Evolutionary conservation across 768 basidiomycete genomes (phyloP).

Genomic region (Tricholoma matsutake): DNA sequence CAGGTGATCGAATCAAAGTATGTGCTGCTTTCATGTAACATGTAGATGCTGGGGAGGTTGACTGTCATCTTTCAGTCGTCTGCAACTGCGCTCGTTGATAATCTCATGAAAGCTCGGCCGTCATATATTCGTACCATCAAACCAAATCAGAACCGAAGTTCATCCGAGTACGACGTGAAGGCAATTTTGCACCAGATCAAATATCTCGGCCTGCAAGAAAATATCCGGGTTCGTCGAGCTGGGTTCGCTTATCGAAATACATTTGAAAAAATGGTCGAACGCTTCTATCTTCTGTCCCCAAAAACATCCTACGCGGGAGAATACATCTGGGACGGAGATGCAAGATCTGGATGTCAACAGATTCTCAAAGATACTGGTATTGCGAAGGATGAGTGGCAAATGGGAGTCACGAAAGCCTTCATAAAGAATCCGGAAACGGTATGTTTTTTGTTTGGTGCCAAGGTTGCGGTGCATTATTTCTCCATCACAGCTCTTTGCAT

Average conservation of each 20-base stretch:
- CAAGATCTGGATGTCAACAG: constrained; percentile 87
- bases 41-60: neutral
- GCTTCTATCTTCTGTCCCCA: constrained; percentile 94
- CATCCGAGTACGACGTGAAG: constrained; percentile 89
- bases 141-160: constrained; percentile 94
- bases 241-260: constrained; percentile 98
- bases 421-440: constrained; percentile 99
- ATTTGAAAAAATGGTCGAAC: constrained; percentile 98
- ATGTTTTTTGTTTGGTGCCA: constrained; percentile 21
- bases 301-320: constrained; percentile 98
- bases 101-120: constrained; percentile 95
- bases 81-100: constrained; percentile 95
- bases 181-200: constrained; percentile 99
- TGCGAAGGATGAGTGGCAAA: constrained; percentile 97
- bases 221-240: constrained; percentile 94
- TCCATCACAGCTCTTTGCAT: constrained; percentile 76
- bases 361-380: constrained; percentile 96
- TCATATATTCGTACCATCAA: constrained; percentile 99
- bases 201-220: constrained; percentile 97
- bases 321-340: constrained; percentile 92
- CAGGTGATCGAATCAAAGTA: constrained; percentile 96
- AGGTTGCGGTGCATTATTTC: constrained; percentile 3
- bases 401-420: constrained; percentile 98
- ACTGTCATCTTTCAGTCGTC: constrained; percentile 51
- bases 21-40: constrained; percentile 6